Conservation (phyloP, 1,139 yeast species). For the Protomyces pachydermus region DNA sequence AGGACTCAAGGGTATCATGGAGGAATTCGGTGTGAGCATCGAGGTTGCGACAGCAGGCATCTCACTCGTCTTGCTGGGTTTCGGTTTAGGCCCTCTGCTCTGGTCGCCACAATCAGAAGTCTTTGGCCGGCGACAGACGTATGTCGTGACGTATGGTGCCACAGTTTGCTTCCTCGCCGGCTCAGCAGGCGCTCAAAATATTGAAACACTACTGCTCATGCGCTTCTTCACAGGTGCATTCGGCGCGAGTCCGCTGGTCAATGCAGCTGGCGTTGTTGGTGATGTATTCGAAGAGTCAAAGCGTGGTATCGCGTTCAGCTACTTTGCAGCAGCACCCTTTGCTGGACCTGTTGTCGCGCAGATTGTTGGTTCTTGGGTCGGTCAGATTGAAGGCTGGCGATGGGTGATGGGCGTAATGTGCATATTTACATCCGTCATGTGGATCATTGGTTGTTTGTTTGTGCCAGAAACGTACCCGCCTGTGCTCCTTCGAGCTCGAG, state of each 20-base stretch:
- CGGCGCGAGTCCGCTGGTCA: slow-evolving; percentile 78
- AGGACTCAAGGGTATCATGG: slow-evolving; percentile 57
- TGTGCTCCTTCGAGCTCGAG: slow-evolving; percentile 68
- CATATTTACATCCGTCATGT: slow-evolving; percentile 46
- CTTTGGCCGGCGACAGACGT: slow-evolving; percentile 53
- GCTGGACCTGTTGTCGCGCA: slow-evolving; percentile 73
- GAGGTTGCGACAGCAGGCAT: slow-evolving; percentile 70
- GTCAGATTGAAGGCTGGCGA: slow-evolving; percentile 64
- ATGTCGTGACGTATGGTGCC: slow-evolving; percentile 50
- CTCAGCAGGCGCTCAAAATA: slow-evolving; percentile 53
- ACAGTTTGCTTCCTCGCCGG: slow-evolving; percentile 59
- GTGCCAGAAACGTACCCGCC: slow-evolving; percentile 90
- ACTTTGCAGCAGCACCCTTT: slow-evolving; percentile 40
- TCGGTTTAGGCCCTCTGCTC: slow-evolving; percentile 35
- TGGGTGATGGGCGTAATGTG: slow-evolving; percentile 54
- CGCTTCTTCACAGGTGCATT: slow-evolving; percentile 75
- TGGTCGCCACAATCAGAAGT: slow-evolving; percentile 64
- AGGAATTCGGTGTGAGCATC: slow-evolving; percentile 40
- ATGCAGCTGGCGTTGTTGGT: slow-evolving; percentile 80
- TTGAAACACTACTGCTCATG: slow-evolving; percentile 51
- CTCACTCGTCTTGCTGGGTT: slow-evolving; percentile 54
- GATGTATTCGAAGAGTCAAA: slow-evolving; percentile 68
- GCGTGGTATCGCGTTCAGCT: slow-evolving; percentile 49
- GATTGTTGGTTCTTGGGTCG: slow-evolving; percentile 71
- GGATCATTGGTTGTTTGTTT: slow-evolving; percentile 53